Conservation (phyloP, 1,284 basidiomycete genomes). For the Cryptococcus wingfieldii region DNA sequence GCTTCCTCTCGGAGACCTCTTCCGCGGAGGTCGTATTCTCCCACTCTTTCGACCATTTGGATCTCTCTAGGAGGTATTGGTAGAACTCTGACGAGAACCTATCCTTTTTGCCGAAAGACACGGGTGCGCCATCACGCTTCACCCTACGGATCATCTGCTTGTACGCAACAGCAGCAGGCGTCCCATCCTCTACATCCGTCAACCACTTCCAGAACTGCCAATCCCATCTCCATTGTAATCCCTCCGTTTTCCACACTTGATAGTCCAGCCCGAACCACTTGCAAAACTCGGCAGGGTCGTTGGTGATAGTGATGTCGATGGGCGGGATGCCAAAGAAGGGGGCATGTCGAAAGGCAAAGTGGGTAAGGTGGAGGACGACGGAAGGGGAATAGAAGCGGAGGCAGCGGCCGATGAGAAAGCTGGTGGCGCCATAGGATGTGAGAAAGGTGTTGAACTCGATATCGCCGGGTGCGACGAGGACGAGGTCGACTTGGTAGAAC, state of each 20-base stretch:
- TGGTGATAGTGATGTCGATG: slow-evolving; percentile 24
- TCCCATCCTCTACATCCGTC: slow-evolving; percentile 9
- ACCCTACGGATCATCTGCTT: neutral
- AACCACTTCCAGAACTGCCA: slow-evolving; percentile 26
- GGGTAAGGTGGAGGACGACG: slow-evolving; percentile 15
- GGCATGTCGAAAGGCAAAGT: slow-evolving; percentile 20
- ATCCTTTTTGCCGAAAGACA: slow-evolving; percentile 1
- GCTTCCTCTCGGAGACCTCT: no score
- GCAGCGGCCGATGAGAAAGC: slow-evolving; percentile 9
- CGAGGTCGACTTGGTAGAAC: slow-evolving; percentile 38
- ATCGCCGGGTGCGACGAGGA: slow-evolving; percentile 15
- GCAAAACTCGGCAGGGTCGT: slow-evolving; percentile 20
- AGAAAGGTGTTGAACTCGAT: slow-evolving; percentile 15
- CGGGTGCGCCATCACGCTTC: neutral
- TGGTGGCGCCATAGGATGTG: slow-evolving; percentile 19
- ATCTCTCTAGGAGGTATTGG: slow-evolving; percentile 7
- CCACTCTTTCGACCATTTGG: slow-evolving; percentile 4
- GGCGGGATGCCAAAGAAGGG: slow-evolving; percentile 22
- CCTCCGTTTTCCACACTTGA: slow-evolving; percentile 7
- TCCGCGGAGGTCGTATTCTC: neutral
- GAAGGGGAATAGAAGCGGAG: slow-evolving; percentile 12
- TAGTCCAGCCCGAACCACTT: slow-evolving; percentile 31
- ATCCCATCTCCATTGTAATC: slow-evolving; percentile 13
- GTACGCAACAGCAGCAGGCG: slow-evolving; percentile 3
- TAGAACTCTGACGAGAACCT: slow-evolving; percentile 9